phyloP scores from a whole-genome alignment of 1,139 yeast genomes.

The Starmera stellimalicola region DNA sequence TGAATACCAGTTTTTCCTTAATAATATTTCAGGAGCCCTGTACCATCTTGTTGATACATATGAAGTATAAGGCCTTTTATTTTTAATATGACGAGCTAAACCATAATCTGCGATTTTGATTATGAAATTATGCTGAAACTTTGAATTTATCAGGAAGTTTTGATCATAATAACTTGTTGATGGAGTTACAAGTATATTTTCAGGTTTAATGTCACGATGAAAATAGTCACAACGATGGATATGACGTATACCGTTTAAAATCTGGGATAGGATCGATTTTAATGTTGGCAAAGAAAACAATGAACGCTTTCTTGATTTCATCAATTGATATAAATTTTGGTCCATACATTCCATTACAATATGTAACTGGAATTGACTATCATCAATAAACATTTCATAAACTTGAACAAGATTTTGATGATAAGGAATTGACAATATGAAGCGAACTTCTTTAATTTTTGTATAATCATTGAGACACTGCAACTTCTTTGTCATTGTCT shows the following conservation, averaged over 20 bases:
- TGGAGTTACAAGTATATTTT: conserved; percentile 66
- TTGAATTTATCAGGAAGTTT: conserved; percentile 35
- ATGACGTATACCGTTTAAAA: conserved; percentile 69
- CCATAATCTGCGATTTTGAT: conserved; percentile 92
- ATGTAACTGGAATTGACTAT: conserved; percentile 45
- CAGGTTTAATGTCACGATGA: conserved; percentile 93
- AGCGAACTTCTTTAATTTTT: conserved; percentile 63
- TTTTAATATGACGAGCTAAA: conserved; percentile 57
- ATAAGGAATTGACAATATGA: conserved; percentile 60
- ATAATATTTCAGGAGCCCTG: conserved; percentile 83
- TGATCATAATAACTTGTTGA: conserved; percentile 44
- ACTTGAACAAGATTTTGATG: conserved; percentile 67
- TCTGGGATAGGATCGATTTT: conserved; percentile 58
- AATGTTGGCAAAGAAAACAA: conserved; percentile 50
- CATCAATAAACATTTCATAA: conserved; percentile 72
- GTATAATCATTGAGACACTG: conserved; percentile 45
- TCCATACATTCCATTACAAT: conserved; percentile 88
- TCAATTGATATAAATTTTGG: conserved; percentile 67
- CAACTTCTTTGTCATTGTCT: conserved; percentile 58
- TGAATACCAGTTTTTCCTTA: conserved; percentile 58
- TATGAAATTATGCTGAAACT: conserved; percentile 38
- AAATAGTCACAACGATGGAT: conserved; percentile 68
- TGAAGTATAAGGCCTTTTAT: conserved; percentile 52
- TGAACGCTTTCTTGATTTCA: conserved; percentile 43
- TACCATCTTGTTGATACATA: conserved; percentile 97